Evolutionary conservation across 1,139 yeast genomes (phyloP).

Genomic region (Sugiyamaella xylanicola): DNA sequence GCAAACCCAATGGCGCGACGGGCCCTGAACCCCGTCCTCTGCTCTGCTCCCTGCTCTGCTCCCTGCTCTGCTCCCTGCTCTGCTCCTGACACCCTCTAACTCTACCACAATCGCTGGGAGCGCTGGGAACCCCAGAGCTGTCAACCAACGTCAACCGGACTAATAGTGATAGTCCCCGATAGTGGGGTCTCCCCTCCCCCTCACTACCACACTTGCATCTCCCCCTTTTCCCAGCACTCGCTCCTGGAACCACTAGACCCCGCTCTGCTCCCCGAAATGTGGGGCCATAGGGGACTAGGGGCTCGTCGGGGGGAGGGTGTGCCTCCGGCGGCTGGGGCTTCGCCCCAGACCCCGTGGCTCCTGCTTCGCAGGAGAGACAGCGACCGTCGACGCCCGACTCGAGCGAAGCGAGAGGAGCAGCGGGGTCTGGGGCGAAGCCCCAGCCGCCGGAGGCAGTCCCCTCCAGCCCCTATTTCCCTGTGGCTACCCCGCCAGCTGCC

Average conservation of each 20-base stretch:
- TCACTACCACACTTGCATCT: too few species aligned
- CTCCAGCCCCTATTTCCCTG: too few species aligned
- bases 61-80: too few species aligned
- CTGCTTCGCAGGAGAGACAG: neutral
- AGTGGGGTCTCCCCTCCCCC: neutral
- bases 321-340: slow-evolving; percentile 1
- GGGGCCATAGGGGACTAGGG: neutral
- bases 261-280: neutral
- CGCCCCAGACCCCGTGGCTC: neutral
- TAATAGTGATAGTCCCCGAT: neutral
- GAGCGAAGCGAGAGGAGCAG: neutral
- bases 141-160: neutral
- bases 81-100: too few species aligned
- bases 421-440: slow-evolving; percentile 1
- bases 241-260: neutral
- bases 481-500: neutral
- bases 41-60: too few species aligned
- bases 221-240: neutral
- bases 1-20: too few species aligned
- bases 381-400: neutral
- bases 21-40: too few species aligned
- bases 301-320: neutral
- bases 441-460: neutral
- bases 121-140: too few species aligned
- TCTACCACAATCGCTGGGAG: too few species aligned